phyloP scores from a whole-genome alignment of 2,329 filamentous ascomycete species.

The Monosporascus sp. region DNA sequence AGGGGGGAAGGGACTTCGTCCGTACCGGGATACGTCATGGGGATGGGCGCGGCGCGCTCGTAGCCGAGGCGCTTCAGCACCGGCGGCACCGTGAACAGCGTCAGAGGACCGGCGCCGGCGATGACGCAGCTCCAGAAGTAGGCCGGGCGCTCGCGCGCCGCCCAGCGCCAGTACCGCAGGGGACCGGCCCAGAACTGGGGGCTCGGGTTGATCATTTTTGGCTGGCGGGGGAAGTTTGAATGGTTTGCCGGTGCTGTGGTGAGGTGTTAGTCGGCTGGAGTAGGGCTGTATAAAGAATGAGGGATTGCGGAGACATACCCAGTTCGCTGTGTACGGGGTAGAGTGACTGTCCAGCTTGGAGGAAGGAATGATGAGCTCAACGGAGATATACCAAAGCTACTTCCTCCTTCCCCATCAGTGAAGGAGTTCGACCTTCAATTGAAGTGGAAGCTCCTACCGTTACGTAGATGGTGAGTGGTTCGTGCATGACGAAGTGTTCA shows the following conservation, averaged over 20 bases:
- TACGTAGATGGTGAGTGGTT: no score
- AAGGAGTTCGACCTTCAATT: no score
- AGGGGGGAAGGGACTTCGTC: neutral
- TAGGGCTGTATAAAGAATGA: neutral
- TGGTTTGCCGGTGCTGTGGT: neutral
- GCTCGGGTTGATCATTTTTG: conserved; percentile 54
- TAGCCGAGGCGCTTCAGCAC: conserved; percentile 71
- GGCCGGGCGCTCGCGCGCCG: conserved; percentile 79
- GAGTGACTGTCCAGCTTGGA: neutral
- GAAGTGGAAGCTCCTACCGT: no score
- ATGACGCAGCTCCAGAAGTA: conserved; percentile 83
- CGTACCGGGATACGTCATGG: conserved; percentile 90
- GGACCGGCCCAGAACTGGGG: conserved; percentile 82
- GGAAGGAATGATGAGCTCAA: neutral
- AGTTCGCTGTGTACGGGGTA: neutral
- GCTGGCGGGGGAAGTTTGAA: neutral
- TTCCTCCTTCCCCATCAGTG: neutral
- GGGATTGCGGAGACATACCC: no score
- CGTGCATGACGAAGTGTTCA: no score
- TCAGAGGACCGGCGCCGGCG: conserved; percentile 66
- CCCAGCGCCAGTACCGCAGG: conserved; percentile 81
- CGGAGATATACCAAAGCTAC: neutral
- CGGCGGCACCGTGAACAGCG: conserved; percentile 67
- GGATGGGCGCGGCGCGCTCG: conserved; percentile 64
- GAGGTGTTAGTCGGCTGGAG: neutral